These are phyloP conservation scores for Russula vinacea DNA, from an alignment of 768 basidiomycete genomes.

Conservation along the genomic window DNA sequence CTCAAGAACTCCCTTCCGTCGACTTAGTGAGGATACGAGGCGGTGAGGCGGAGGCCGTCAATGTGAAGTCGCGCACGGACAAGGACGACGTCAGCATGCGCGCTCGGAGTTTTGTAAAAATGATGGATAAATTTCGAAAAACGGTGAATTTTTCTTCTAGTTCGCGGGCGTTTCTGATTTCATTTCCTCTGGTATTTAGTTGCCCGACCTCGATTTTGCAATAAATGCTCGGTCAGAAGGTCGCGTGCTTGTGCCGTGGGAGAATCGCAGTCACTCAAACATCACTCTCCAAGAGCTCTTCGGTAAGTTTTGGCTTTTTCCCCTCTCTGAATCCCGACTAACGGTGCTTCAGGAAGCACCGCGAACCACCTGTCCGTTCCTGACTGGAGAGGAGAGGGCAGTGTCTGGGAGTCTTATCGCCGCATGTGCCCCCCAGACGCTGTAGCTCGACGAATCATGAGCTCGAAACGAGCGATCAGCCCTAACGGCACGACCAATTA, in stretches of 20 bases:
- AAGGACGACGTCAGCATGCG: constrained; percentile 73
- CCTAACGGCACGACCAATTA: constrained; percentile 34
- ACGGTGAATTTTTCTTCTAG: constrained; percentile 41
- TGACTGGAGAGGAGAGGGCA: constrained; percentile 83
- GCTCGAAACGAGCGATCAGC: constrained; percentile 60
- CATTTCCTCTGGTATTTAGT: constrained; percentile 40
- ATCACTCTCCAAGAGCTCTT: constrained; percentile 47
- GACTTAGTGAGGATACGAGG: constrained; percentile 77
- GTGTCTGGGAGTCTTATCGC: constrained; percentile 92
- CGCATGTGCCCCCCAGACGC: constrained; percentile 82
- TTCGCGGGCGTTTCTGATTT: constrained; percentile 4
- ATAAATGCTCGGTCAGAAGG: constrained; percentile 94
- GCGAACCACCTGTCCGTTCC: constrained; percentile 55
- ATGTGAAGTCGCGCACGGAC: constrained; percentile 53
- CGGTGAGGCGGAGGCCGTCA: constrained; percentile 58
- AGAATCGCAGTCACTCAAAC: constrained; percentile 71
- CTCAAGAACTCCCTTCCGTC: constrained; percentile 76
- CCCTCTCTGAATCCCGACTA: neutral
- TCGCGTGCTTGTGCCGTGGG: constrained; percentile 91
- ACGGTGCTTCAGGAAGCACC: constrained; percentile 44
- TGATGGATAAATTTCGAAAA: constrained; percentile 68
- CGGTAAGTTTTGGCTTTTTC: constrained; percentile 33
- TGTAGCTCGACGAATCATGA: constrained; percentile 78
- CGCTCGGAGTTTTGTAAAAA: constrained; percentile 69
- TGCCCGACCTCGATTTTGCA: constrained; percentile 93